Percentiles rank a stretch among this genome's conserved stretches.
These are phyloP conservation scores for Erythrophleum fordii DNA, from an alignment of 306 rosid genomes.

Conservation along the genomic window DNA sequence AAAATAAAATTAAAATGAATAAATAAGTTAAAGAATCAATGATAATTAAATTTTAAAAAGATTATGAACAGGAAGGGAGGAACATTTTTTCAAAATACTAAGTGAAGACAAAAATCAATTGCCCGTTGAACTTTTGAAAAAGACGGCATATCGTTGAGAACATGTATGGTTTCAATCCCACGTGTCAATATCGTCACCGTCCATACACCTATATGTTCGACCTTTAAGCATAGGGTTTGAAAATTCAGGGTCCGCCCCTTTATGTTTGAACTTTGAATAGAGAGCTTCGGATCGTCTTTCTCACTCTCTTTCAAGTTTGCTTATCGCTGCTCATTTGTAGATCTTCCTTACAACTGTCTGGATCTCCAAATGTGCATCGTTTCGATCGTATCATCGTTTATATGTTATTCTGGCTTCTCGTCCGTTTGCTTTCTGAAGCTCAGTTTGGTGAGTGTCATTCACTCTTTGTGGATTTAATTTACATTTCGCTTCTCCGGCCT, in stretches of 20 bases:
- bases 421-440: slow-evolving; percentile 36
- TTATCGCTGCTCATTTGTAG: slow-evolving; percentile 33
- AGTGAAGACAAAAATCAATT: not conserved
- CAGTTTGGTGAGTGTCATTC: slow-evolving; percentile 45
- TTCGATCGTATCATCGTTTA: slow-evolving; percentile 15
- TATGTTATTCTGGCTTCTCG: slow-evolving; percentile 26
- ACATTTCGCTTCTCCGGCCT: not conserved
- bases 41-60: too few relatives aligned
- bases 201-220: slow-evolving; percentile 41
- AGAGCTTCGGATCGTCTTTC: slow-evolving; percentile 50
- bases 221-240: slow-evolving; percentile 67
- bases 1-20: too few relatives aligned
- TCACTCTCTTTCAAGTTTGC: slow-evolving; percentile 1
- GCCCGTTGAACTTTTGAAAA: slow-evolving; percentile 45
- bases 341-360: slow-evolving; percentile 24
- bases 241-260: slow-evolving; percentile 71
- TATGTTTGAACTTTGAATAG: slow-evolving; percentile 65
- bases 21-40: too few relatives aligned
- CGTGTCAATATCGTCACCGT: slow-evolving; percentile 48
- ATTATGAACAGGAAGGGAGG: not conserved
- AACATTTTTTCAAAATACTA: too few relatives aligned
- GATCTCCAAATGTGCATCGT: slow-evolving; percentile 57
- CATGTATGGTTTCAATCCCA: not conserved
- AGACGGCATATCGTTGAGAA: not conserved
- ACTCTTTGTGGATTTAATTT: slow-evolving; percentile 14